Evolutionary conservation across 495 filamentous ascomycete genomes (phyloP), one percentile per base, ranked within the genome.

Genomic region (Lindgomyces ingoldianus): DNA sequence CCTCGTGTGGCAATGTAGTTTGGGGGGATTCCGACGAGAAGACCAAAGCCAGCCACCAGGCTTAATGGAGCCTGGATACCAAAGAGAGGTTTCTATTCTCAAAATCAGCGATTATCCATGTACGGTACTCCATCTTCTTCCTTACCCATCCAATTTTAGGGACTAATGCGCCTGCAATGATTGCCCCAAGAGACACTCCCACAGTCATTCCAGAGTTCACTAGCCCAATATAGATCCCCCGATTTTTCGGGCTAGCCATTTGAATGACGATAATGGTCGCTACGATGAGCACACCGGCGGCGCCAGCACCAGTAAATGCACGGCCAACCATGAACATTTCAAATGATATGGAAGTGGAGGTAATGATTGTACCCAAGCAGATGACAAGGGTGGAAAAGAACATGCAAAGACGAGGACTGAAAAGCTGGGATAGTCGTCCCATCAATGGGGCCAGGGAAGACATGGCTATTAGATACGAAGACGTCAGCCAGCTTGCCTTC

Each of bases 401-500:
- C 48, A 89, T 76, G 72, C 86, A 86, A 49, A 75, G 55, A 8
- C 86, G 81, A 0, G 88, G 82, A 0, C 85, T 83, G 71, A 91
- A 91, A 22, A 91, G 81, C 62, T 84, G 81, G 22, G 84, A 81
- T 8, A 92, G 76, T 36, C 88, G 81, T 6, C 89, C 89, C 9
- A 80, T 78, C 1, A 93, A 71, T 0, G 89, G 89, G 0, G 84
- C 80, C 3, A 87, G 76, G 19, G 83, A 86, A 44, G 87, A 87
- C 79, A 84, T 81, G 44, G 86, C 83, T 61, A 93, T 90, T 74
- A 87, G 73, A 72, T 88, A 92, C 1, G 87, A 76, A 25, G 86
- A 86, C 6, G 88, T 90, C 65, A 93, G 88, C 89, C 89, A 93
- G 64, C 83, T 86, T 19, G 84, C 84, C 46, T 85, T 74, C 25